phyloP scores from a whole-genome alignment of 371 early-diverging fungal genomes.

The Mucor circinelloides region DNA sequence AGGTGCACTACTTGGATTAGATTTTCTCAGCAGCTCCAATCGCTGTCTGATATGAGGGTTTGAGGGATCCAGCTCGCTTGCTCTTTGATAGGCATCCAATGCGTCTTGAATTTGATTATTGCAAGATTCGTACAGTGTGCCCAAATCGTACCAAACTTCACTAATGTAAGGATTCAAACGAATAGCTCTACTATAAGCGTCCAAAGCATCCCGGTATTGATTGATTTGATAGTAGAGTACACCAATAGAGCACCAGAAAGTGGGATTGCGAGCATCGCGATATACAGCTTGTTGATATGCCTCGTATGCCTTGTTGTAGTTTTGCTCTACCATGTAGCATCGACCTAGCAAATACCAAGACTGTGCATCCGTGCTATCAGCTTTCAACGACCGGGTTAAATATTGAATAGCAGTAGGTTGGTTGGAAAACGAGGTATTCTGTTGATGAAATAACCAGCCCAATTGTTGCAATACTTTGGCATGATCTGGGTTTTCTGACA shows the following conservation, averaged over 20 bases:
- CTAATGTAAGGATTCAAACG: constrained; percentile 91
- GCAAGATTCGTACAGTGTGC: constrained; percentile 96
- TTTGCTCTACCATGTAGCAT: constrained; percentile 95
- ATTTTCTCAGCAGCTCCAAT: constrained; percentile 44
- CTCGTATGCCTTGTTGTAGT: constrained; percentile 95
- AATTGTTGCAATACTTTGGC: constrained; percentile 96
- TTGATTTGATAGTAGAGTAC: constrained; percentile 96
- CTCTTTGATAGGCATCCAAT: constrained; percentile 94
- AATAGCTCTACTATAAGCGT: constrained; percentile 96
- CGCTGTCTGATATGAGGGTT: constrained; percentile 80
- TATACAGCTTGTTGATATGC: constrained; percentile 98
- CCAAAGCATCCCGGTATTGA: constrained; percentile 95
- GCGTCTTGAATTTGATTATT: constrained; percentile 97
- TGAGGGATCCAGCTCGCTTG: constrained; percentile 87
- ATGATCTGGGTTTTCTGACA: constrained; percentile 89
- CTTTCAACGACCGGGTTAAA: constrained; percentile 82
- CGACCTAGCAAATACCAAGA: constrained; percentile 96
- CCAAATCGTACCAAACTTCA: constrained; percentile 97
- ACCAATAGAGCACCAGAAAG: constrained; percentile 99
- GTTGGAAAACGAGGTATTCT: constrained; percentile 76
- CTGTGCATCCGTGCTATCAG: constrained; percentile 91
- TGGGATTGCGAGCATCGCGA: constrained; percentile 93
- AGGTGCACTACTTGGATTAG: constrained; percentile 3
- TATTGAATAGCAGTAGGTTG: constrained; percentile 85
- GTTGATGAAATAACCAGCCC: constrained; percentile 95